These are phyloP conservation scores for Eucalyptus regnans DNA, from an alignment of 345 rosid species.

Conservation along the genomic window DNA sequence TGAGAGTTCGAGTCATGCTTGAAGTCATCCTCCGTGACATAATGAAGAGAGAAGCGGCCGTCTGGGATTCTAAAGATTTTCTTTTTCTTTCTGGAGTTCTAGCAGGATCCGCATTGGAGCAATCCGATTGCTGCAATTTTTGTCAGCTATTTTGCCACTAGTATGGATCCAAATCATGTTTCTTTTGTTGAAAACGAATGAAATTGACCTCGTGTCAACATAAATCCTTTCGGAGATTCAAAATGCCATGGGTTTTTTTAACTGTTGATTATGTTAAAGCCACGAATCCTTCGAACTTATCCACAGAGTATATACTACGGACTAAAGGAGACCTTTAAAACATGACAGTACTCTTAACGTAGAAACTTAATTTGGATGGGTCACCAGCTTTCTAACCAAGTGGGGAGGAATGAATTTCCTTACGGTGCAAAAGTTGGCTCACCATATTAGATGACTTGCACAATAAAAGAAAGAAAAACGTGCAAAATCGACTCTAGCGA, in stretches of 20 bases:
- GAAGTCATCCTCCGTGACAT: background rate
- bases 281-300: background rate
- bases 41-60: background rate
- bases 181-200: background rate
- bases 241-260: background rate
- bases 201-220: background rate
- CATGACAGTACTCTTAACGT: background rate
- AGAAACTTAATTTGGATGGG: background rate
- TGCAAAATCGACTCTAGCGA: background rate
- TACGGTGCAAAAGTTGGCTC: background rate
- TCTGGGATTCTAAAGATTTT: background rate
- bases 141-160: background rate
- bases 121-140: background rate
- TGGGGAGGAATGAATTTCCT: background rate
- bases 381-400: background rate
- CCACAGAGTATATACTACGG: background rate
- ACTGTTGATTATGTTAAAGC: background rate
- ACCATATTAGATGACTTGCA: background rate
- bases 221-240: background rate
- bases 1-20: background rate
- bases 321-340: background rate
- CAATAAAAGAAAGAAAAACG: background rate
- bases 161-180: background rate
- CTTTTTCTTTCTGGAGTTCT: background rate
- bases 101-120: background rate